Base-by-base conservation (phyloP, 805 yeast genomes). In the Cyberlindnera mississippiensis region DNA sequence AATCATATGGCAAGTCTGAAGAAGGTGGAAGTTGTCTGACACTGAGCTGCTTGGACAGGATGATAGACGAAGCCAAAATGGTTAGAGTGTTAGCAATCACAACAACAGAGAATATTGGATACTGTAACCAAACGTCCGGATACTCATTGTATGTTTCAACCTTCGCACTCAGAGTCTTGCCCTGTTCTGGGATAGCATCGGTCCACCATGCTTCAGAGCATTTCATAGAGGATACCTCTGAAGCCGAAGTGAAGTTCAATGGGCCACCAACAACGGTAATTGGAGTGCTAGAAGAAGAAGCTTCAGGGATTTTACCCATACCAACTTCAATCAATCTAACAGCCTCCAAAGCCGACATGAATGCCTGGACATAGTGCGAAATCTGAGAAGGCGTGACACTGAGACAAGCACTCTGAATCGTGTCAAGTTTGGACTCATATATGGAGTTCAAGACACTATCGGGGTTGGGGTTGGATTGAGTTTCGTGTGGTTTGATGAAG, bases 121-220 rank as follows among this genome's bases (percentile, higher is more conserved):
- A 66, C 49, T 68, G 73, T 22, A 62, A 42, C 73, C 73, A 69
- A 1, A 61, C 61, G 45, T 67, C 71, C n/a, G 69, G 67, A 36
- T 43, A 50, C 31, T 48, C 56, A 29, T 45, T 44, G 28, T 43
- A 45, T 1, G 46, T 35, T 18, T 48, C 39, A 2, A 44, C 58
- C 27, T 45, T 50, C 1, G 61, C 55, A 37, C 57, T 42, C 43
- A 28, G 38, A 3, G 43, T 35, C 29, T 46, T 50, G 0, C 57
- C 60, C 14, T 41, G 48, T 33, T 55, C 59, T 15, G 46, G 49
- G 9, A 53, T 42, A 2, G 56, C 49, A 33, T 49, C 55, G 9
- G 48, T 40, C 61, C 62, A 57, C 62, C 62, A 57, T 13, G 48
- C 40, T 20, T 50, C 55, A 9, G 39, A 29, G 1, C 57, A 38